These are phyloP conservation scores for Emergomyces orientalis DNA, from an alignment of 2,329 filamentous ascomycete species.

Conservation along the genomic window DNA sequence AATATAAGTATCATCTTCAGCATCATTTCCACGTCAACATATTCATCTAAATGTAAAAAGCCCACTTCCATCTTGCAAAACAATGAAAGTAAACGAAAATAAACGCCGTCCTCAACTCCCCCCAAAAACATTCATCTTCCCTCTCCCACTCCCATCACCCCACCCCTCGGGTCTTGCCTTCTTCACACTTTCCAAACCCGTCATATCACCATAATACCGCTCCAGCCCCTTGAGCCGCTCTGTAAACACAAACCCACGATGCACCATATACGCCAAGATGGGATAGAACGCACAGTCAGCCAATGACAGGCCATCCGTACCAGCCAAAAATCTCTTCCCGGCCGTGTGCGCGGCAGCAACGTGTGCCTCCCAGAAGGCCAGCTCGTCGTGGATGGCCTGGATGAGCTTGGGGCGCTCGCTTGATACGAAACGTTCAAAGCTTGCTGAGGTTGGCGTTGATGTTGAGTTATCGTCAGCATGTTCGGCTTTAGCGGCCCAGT, in stretches of 20 bases:
- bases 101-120: not conserved
- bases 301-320: not conserved
- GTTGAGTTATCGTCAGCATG: not conserved
- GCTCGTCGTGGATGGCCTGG: not conserved
- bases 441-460: not conserved
- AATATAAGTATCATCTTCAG: not conserved
- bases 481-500: not conserved
- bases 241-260: conserved; percentile 5
- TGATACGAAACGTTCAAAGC: not conserved
- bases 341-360: not conserved
- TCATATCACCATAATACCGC: not conserved
- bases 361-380: conserved; percentile 3
- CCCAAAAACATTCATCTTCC: conserved; percentile 5
- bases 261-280: conserved; percentile 5
- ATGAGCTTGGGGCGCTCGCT: not conserved
- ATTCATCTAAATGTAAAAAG: too few relatives aligned
- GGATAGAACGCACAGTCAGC: conserved; percentile 8
- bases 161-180: conserved; percentile 4
- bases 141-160: not conserved
- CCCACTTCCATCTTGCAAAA: too few relatives aligned
- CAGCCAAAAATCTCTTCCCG: conserved; percentile 1
- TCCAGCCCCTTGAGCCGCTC: not conserved
- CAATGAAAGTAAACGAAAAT: not conserved
- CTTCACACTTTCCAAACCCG: not conserved
- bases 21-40: not conserved